These are phyloP conservation scores for Exophiala alcalophila DNA, from an alignment of 2,329 filamentous ascomycete species.

Conservation along the genomic window DNA sequence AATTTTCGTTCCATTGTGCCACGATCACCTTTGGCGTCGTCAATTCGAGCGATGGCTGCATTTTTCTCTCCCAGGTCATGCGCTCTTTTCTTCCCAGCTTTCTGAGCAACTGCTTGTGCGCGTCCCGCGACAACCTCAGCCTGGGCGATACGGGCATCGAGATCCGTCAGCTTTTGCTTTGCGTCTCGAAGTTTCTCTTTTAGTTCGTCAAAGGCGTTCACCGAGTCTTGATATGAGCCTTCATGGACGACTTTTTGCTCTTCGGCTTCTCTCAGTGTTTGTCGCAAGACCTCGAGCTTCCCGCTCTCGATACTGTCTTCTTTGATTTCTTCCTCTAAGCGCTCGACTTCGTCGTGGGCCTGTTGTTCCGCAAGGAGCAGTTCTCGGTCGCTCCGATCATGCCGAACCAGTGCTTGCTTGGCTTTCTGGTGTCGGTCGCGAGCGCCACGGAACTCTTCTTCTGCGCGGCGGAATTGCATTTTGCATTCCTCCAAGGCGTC, in stretches of 20 bases:
- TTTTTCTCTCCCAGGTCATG: slow-evolving; percentile 61
- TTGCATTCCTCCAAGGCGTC: slow-evolving; percentile 53
- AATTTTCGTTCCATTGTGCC: slow-evolving; percentile 46
- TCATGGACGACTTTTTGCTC: slow-evolving; percentile 44
- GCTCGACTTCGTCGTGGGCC: slow-evolving; percentile 61
- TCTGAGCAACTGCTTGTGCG: slow-evolving; percentile 11
- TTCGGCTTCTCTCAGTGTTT: slow-evolving; percentile 57
- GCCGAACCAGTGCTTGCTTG: slow-evolving; percentile 48
- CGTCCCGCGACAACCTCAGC: slow-evolving; percentile 9
- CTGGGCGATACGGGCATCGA: slow-evolving; percentile 34
- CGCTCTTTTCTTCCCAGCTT: slow-evolving; percentile 35
- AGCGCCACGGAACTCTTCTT: slow-evolving; percentile 48
- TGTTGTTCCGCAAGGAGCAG: slow-evolving; percentile 57
- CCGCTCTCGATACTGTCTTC: slow-evolving; percentile 61
- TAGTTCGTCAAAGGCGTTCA: slow-evolving; percentile 44
- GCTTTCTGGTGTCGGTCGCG: slow-evolving; percentile 51
- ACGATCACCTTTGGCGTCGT: slow-evolving; percentile 49
- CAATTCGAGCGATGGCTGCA: slow-evolving; percentile 51
- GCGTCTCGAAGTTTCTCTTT: slow-evolving; percentile 40
- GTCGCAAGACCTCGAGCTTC: slow-evolving; percentile 58
- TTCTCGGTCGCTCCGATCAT: slow-evolving; percentile 47
- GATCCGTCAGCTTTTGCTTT: slow-evolving; percentile 38
- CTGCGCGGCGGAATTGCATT: slow-evolving; percentile 53
- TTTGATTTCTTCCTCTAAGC: slow-evolving; percentile 64
- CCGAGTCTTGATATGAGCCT: slow-evolving; percentile 50